These are phyloP conservation scores for Lentinula detonsa DNA, from an alignment of 768 basidiomycete genomes.

Conservation along the genomic window DNA sequence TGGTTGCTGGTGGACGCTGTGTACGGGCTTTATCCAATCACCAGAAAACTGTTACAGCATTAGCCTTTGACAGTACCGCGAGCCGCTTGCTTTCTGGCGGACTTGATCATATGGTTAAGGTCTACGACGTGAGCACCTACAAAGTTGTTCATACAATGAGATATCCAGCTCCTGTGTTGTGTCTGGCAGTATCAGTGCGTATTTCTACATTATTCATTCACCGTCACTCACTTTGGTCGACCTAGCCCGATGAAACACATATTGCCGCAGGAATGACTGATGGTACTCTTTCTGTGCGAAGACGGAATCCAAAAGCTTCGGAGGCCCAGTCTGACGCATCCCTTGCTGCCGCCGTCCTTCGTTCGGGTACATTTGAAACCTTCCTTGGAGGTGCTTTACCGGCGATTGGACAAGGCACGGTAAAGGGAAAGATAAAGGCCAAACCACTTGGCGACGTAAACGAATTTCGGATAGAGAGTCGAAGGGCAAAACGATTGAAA, in stretches of 20 bases:
- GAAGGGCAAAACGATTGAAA: slow-evolving; percentile 62
- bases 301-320: slow-evolving; percentile 73
- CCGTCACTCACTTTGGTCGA: not conserved
- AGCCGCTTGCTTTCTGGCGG: slow-evolving; percentile 83
- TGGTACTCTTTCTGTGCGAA: slow-evolving; percentile 94
- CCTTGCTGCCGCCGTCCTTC: slow-evolving; percentile 33
- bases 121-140: slow-evolving; percentile 92
- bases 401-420: slow-evolving; percentile 46
- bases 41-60: slow-evolving; percentile 92
- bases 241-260: slow-evolving; percentile 92
- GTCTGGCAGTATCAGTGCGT: slow-evolving; percentile 85
- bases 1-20: slow-evolving; percentile 87
- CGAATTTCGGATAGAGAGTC: slow-evolving; percentile 75
- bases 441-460: slow-evolving; percentile 56
- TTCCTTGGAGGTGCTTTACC: slow-evolving; percentile 54
- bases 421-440: slow-evolving; percentile 41
- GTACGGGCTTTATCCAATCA: slow-evolving; percentile 92
- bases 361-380: slow-evolving; percentile 59
- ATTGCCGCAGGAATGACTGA: slow-evolving; percentile 97
- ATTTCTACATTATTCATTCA: not conserved
- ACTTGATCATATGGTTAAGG: slow-evolving; percentile 97
- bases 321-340: slow-evolving; percentile 34
- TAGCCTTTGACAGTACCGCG: slow-evolving; percentile 73
- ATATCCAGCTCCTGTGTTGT: slow-evolving; percentile 89
- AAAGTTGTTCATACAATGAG: slow-evolving; percentile 98